Percentiles rank a stretch among this genome's conserved stretches.
phyloP scores from a whole-genome alignment of 257 asterid genomes.

The Lycium barbarum region DNA sequence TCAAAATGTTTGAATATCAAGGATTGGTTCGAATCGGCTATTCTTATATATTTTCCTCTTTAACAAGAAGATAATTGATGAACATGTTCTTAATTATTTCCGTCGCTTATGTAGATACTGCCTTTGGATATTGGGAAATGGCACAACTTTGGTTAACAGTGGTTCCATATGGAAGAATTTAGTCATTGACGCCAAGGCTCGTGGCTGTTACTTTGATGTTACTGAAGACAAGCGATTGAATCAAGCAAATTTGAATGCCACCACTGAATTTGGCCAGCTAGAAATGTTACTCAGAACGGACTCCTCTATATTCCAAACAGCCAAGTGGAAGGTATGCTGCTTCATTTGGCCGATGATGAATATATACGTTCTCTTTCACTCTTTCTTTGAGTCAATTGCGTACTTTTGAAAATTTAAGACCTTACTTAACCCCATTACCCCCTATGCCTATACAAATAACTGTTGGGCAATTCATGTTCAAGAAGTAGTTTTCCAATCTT shows the following conservation, averaged over 20 bases:
- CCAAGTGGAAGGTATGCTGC: slow-evolving; percentile 1
- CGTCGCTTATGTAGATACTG: slow-evolving; percentile 49
- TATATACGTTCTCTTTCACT: background rate
- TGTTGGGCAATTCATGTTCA: too few species aligned
- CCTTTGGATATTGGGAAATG: slow-evolving; percentile 73
- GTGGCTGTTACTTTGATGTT: slow-evolving; percentile 67
- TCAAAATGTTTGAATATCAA: slow-evolving; percentile 30
- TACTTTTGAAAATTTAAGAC: too few species aligned
- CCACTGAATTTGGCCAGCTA: slow-evolving; percentile 39
- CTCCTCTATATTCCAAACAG: slow-evolving; percentile 33
- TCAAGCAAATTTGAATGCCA: slow-evolving; percentile 44
- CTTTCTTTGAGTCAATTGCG: too few species aligned
- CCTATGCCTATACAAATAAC: too few species aligned
- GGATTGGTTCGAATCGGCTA: background rate
- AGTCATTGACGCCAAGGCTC: slow-evolving; percentile 54
- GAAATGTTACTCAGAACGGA: slow-evolving; percentile 39
- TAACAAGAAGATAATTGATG: too few species aligned
- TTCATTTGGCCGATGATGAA: background rate
- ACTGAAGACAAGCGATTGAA: slow-evolving; percentile 48
- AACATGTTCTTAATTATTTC: background rate
- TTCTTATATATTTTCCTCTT: too few species aligned
- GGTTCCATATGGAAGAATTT: slow-evolving; percentile 64
- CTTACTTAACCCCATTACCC: too few species aligned
- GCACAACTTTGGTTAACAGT: slow-evolving; percentile 61
- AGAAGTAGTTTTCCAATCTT: too few species aligned